phyloP scores from a whole-genome alignment of 1,284 basidiomycete species.

The Boletus smithii region DNA sequence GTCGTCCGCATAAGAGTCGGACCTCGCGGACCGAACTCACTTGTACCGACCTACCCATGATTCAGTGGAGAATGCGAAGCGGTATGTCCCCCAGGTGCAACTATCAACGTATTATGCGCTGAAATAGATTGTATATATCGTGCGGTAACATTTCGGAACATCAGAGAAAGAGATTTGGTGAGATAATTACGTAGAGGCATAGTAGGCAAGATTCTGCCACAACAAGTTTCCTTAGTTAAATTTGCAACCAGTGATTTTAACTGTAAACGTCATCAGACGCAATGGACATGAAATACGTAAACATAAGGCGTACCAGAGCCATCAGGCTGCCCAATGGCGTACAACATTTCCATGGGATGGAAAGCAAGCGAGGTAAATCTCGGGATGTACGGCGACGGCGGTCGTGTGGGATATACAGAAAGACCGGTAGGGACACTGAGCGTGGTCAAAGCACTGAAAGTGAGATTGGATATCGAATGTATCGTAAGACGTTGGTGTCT shows the following conservation, averaged over 20 bases:
- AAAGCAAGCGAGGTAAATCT: conserved; percentile 64
- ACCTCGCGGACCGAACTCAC: neutral
- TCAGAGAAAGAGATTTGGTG: conserved; percentile 1
- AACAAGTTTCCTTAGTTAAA: conserved; percentile 16
- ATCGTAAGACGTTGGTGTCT: conserved; percentile 60
- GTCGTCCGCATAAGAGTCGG: neutral
- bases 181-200: conserved; percentile 10
- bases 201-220: neutral
- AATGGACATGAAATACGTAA: neutral
- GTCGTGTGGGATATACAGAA: conserved; percentile 48
- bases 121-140: conserved; percentile 22
- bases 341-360: conserved; percentile 80
- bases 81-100: neutral
- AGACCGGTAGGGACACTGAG: conserved; percentile 53
- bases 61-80: neutral
- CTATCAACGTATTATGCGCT: conserved; percentile 7
- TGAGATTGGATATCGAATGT: conserved; percentile 47
- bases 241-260: conserved; percentile 48
- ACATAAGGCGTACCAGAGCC: conserved; percentile 56
- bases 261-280: conserved; percentile 27
- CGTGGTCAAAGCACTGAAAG: conserved; percentile 42
- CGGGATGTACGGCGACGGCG: conserved; percentile 58
- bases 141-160: conserved; percentile 11
- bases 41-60: neutral
- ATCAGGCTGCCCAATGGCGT: conserved; percentile 68